These are phyloP conservation scores for Chrysoporthe deuterocubensis DNA, from an alignment of 2,329 filamentous ascomycete genomes.

Conservation along the genomic window DNA sequence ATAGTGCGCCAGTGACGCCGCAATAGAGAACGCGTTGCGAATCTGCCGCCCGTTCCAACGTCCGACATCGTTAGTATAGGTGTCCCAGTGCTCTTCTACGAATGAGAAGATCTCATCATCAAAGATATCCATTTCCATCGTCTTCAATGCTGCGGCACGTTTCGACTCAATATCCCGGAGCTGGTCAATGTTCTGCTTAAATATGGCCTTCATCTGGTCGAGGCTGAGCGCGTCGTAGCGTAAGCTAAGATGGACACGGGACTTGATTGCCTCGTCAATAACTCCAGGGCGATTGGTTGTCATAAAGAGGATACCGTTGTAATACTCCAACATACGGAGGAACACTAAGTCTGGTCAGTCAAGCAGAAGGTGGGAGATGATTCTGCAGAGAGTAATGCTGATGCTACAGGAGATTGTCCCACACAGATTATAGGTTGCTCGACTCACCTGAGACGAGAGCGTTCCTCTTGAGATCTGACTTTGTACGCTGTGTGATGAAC, in stretches of 20 bases:
- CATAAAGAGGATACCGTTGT: constrained; percentile 41
- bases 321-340: constrained; percentile 33
- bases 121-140: constrained; percentile 12
- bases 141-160: constrained; percentile 22
- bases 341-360: background rate
- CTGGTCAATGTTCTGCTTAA: constrained; percentile 13
- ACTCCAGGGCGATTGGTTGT: constrained; percentile 41
- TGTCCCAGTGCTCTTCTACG: background rate
- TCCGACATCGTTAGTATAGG: constrained; percentile 29
- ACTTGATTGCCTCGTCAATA: constrained; percentile 35
- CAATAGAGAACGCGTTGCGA: constrained; percentile 41
- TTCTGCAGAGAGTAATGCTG: too few species aligned
- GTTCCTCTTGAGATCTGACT: constrained; percentile 31
- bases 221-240: constrained; percentile 35
- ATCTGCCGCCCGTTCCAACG: constrained; percentile 41
- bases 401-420: background rate
- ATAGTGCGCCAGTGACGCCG: constrained; percentile 22
- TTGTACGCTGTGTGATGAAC: constrained; percentile 40
- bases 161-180: constrained; percentile 12
- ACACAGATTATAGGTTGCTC: background rate
- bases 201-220: constrained; percentile 24
- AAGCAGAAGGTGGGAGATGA: background rate
- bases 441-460: constrained; percentile 9
- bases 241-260: constrained; percentile 37
- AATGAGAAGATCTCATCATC: constrained; percentile 7